Evolutionary conservation across 1,284 basidiomycete genomes (phyloP).

Genomic region (Trichosporon coremiiforme): DNA sequence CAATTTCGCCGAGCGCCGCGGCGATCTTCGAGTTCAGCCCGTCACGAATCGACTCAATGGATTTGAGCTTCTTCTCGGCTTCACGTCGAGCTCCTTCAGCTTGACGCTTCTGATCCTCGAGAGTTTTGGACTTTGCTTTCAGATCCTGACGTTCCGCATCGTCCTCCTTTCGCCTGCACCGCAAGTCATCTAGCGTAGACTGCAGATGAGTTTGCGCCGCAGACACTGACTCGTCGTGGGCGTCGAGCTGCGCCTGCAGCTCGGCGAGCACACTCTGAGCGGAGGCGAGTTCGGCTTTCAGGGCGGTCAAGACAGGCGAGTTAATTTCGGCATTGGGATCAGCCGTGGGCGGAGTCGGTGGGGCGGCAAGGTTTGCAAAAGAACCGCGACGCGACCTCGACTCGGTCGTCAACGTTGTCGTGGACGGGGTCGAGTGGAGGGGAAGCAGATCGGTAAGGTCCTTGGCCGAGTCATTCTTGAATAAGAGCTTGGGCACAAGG

Average conservation of each 20-base stretch:
- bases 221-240: constrained; percentile 66
- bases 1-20: constrained; percentile 70
- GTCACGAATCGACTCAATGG: constrained; percentile 67
- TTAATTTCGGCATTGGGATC: constrained; percentile 35
- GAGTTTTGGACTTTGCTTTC: constrained; percentile 74
- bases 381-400: constrained; percentile 46
- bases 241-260: constrained; percentile 72
- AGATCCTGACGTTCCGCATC: constrained; percentile 75
- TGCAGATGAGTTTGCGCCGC: constrained; percentile 69
- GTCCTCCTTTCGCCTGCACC: constrained; percentile 78
- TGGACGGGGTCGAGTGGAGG: constrained; percentile 44
- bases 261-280: constrained; percentile 70
- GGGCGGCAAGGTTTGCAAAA: constrained; percentile 38
- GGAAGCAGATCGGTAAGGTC: constrained; percentile 47
- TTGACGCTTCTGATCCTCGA: constrained; percentile 82
- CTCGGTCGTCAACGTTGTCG: constrained; percentile 33
- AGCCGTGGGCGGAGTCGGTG: constrained; percentile 38
- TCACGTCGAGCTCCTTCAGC: constrained; percentile 79
- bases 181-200: constrained; percentile 70
- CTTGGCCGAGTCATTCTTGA: constrained; percentile 34
- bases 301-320: constrained; percentile 71
- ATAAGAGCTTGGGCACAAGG: constrained; percentile 32
- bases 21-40: constrained; percentile 67
- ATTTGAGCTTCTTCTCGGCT: constrained; percentile 81
- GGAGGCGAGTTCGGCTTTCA: constrained; percentile 73